Conservation (phyloP, 2,329 filamentous ascomycete species). For the Penicillium vulpinum region DNA sequence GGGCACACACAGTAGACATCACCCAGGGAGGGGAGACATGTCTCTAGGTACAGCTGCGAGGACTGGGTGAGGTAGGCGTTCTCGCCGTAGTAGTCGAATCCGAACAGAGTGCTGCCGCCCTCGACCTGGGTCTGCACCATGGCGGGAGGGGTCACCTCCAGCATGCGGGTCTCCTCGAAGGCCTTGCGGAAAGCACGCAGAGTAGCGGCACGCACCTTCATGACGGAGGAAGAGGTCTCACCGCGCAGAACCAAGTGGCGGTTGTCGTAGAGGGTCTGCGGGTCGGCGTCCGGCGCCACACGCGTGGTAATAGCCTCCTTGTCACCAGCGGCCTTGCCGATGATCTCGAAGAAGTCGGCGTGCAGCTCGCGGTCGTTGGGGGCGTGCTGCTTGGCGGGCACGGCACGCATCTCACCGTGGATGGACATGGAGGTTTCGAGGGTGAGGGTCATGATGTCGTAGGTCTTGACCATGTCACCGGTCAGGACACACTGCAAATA, state of each 20-base stretch:
- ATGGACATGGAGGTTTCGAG: conserved; percentile 85
- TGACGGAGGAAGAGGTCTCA: conserved; percentile 78
- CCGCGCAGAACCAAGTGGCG: conserved; percentile 83
- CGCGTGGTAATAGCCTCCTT: conserved; percentile 90
- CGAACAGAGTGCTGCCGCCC: conserved; percentile 87
- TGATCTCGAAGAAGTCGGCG: conserved; percentile 83
- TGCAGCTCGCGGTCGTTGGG: conserved; percentile 84
- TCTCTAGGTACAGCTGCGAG: conserved; percentile 96
- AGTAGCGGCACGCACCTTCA: conserved; percentile 81
- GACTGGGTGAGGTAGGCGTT: conserved; percentile 93
- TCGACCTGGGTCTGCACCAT: conserved; percentile 96
- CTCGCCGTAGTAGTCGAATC: conserved; percentile 85
- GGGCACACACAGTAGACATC: conserved; percentile 98
- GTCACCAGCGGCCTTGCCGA: conserved; percentile 76
- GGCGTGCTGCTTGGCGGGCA: conserved; percentile 74
- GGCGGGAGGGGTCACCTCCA: conserved; percentile 84
- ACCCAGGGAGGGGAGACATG: conserved; percentile 82
- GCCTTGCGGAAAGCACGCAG: conserved; percentile 77
- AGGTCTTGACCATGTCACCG: conserved; percentile 83
- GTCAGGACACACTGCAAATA: conserved; percentile 81
- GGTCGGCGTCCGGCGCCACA: conserved; percentile 67
- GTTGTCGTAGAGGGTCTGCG: conserved; percentile 74
- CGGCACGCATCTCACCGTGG: conserved; percentile 77
- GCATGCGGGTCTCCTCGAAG: conserved; percentile 73
- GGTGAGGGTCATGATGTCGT: conserved; percentile 82